Evolutionary conservation across 139 green algal species (phyloP), one percentile per base, ranked within the genome.

Genomic region (Chlorella sorokiniana): DNA sequence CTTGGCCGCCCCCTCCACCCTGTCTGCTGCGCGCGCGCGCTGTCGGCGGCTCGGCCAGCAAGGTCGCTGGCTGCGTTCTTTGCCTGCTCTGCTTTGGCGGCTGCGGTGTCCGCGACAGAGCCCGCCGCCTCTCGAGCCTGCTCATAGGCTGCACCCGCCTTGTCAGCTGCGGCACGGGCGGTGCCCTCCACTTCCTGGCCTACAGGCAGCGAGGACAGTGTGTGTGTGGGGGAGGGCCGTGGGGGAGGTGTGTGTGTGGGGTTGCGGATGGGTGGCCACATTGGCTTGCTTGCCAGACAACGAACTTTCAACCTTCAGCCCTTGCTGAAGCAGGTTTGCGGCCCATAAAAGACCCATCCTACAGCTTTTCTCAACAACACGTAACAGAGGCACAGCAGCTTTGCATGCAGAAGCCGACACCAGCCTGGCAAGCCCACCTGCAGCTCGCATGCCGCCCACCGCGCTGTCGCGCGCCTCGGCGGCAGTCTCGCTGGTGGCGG

Each of bases 371-470:
- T 56, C 48, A 56, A 16, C 48, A 56, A 56, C 14, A 16, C 48
- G 48, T 56, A 56, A n/a, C n/a, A n/a, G n/a, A n/a, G n/a, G n/a
- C n/a, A n/a, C n/a, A n/a, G n/a, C n/a, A n/a, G n/a, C n/a, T n/a
- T n/a, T n/a, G n/a, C n/a, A n/a, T n/a, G n/a, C n/a, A n/a, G n/a
- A n/a, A n/a, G n/a, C n/a, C n/a, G n/a, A n/a, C n/a, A n/a, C n/a
- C n/a, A n/a, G n/a, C n/a, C 10, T 37, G 25, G 59, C 25, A 9
- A 37, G 59, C 59, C 31, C 73, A 79, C 73, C 73, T 20, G 73
- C 54, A 3, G 41, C 51, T 27, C 73, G 73, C 73, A 79, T 79
- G 54, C 35, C 52, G 38, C 73, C 73, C 37, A 79, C 54, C 1
- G 73, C 35, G 37, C 6, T 48, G 52, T 68, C 73, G 3, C 41